A percentile compares a stretch with the other conserved stretches of the same genome.
phyloP scores from a whole-genome alignment of 331 rosid species.

The Spiraea crenata region DNA sequence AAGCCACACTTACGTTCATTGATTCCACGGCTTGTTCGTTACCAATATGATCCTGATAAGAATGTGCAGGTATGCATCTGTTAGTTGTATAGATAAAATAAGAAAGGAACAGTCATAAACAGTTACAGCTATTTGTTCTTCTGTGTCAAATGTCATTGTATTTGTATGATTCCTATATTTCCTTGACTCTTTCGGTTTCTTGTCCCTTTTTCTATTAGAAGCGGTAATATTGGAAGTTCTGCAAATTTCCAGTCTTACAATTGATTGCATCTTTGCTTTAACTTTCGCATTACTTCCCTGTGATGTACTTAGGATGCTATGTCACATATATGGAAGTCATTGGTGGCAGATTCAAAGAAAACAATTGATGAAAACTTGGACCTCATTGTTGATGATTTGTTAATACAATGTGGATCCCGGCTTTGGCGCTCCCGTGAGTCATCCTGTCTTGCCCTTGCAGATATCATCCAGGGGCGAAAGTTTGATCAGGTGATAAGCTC shows the following conservation, averaged over 20 bases:
- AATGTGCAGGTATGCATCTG: conserved; percentile 78
- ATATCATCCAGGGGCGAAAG: conserved; percentile 86
- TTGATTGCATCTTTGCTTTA: conserved; percentile 11
- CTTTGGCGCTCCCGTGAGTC: conserved; percentile 98
- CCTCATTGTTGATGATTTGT: conserved; percentile 72
- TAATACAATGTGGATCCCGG: conserved; percentile 89
- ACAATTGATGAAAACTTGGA: conserved; percentile 86
- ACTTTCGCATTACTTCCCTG: conserved; percentile 25
- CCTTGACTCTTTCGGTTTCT: neutral
- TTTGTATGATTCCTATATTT: neutral
- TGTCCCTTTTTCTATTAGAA: neutral
- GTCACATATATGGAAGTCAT: conserved; percentile 97
- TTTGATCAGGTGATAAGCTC: conserved; percentile 62
- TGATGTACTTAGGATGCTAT: conserved; percentile 78
- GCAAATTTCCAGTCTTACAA: neutral
- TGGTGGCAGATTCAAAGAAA: conserved; percentile 89
- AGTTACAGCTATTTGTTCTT: neutral
- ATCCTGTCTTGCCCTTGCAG: conserved; percentile 90
- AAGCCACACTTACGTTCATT: conserved; percentile 70
- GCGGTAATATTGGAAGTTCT: neutral
- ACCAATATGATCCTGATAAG: conserved; percentile 98
- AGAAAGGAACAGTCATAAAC: neutral
- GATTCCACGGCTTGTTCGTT: conserved; percentile 95
- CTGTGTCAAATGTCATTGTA: neutral
- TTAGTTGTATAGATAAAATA: conserved; percentile 7